Conservation (phyloP, 495 filamentous ascomycete species). For the Tuber microsphaerosporum region DNA sequence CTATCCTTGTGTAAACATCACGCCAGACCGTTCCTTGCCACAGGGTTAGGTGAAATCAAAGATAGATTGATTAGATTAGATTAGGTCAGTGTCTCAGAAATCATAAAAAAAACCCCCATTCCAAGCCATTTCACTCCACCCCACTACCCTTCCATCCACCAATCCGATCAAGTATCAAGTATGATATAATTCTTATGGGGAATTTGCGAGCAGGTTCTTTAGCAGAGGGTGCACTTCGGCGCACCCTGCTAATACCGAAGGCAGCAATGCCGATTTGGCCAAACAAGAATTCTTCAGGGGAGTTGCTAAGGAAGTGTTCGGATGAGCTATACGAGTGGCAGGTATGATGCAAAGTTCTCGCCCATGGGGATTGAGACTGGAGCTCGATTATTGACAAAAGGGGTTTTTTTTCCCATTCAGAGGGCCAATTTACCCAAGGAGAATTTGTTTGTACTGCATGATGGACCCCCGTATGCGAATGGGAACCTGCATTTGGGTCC, state of each 20-base stretch:
- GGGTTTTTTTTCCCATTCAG: slow-evolving; percentile 4
- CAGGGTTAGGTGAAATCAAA: neutral
- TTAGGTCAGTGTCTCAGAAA: slow-evolving; percentile 17
- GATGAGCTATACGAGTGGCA: slow-evolving; percentile 90
- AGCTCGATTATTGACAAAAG: slow-evolving; percentile 7
- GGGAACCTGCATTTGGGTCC: slow-evolving; percentile 68
- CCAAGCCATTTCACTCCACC: neutral
- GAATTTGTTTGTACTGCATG: slow-evolving; percentile 72
- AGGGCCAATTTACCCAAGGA: slow-evolving; percentile 49
- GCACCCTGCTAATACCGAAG: slow-evolving; percentile 45
- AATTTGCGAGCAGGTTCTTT: neutral
- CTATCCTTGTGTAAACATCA: no score
- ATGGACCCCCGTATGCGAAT: slow-evolving; percentile 97
- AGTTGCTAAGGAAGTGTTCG: slow-evolving; percentile 67
- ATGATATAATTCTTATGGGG: slow-evolving; percentile 1
- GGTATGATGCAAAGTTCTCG: slow-evolving; percentile 41
- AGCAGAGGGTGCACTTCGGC: slow-evolving; percentile 25
- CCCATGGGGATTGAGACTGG: neutral
- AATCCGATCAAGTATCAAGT: neutral
- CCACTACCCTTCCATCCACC: neutral
- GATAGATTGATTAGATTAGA: slow-evolving; percentile 9
- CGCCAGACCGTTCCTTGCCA: no score
- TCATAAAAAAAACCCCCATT: neutral
- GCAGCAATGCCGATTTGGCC: slow-evolving; percentile 47
- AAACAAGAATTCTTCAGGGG: slow-evolving; percentile 42